phyloP scores from a whole-genome alignment of 805 yeast genomes.

The Kockiozyma suomiensis region DNA sequence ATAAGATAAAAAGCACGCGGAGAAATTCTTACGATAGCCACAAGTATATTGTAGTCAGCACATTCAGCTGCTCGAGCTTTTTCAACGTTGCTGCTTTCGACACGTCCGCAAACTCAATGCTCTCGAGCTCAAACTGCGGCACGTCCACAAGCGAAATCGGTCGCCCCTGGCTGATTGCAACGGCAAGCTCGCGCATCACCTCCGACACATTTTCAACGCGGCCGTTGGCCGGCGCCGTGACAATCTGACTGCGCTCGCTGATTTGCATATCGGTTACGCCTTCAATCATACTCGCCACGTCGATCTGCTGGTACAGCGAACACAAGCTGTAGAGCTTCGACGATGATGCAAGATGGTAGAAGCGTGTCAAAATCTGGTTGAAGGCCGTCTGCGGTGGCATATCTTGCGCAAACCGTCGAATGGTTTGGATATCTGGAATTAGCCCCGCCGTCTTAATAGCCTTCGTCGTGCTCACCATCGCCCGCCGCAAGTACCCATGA shows the following conservation, averaged over 20 bases:
- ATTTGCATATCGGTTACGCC: slow-evolving; percentile 50
- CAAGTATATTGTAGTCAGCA: slow-evolving; percentile 51
- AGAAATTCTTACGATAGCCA: slow-evolving; percentile 68
- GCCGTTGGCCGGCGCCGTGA: slow-evolving; percentile 64
- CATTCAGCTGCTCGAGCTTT: slow-evolving; percentile 30
- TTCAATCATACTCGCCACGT: slow-evolving; percentile 51
- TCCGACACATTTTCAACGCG: slow-evolving; percentile 43
- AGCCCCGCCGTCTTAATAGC: slow-evolving; percentile 62
- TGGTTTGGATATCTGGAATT: slow-evolving; percentile 80
- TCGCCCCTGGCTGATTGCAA: slow-evolving; percentile 57
- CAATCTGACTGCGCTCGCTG: slow-evolving; percentile 58
- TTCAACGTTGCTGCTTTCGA: slow-evolving; percentile 20
- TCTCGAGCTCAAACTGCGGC: slow-evolving; percentile 30
- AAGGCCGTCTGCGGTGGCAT: slow-evolving; percentile 56
- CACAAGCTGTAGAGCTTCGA: slow-evolving; percentile 45
- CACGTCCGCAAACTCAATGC: slow-evolving; percentile 23
- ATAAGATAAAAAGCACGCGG: not conserved
- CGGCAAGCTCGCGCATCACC: slow-evolving; percentile 53
- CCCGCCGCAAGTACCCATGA: slow-evolving; percentile 46
- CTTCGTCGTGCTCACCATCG: slow-evolving; percentile 55
- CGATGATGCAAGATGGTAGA: slow-evolving; percentile 48
- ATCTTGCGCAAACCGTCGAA: slow-evolving; percentile 65
- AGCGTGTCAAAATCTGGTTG: slow-evolving; percentile 51
- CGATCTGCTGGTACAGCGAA: slow-evolving; percentile 46
- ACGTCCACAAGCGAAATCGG: slow-evolving; percentile 62